Base-by-base conservation (phyloP, 176 grass and related monocot species). In the Raddia distichophylla region DNA sequence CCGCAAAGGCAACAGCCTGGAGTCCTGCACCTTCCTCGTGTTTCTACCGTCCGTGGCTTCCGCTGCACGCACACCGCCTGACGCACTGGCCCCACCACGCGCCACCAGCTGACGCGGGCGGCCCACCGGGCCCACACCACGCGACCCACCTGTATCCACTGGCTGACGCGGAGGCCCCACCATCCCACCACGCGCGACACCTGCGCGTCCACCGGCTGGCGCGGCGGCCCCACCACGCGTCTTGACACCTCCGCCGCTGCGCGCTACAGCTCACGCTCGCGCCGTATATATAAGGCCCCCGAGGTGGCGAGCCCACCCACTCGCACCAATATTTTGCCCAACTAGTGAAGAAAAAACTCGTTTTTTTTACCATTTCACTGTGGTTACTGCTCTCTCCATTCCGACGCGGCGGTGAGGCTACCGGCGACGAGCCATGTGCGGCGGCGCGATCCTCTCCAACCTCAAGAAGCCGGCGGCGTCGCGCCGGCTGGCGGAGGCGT, bases 381-480 rank as follows among this genome's bases (percentile, higher is more conserved):
- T 17, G 27, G 46, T 80, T 46, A 60, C 57, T 44, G 33, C 33
- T 66, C 15, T 17, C 12, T 81, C 62, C 53, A 15, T 27, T 47
- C 13, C 34, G 15, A 13, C 49, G 19, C 47, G 34, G 75, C 58
- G 67, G 75, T 59, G 84, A 71, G 58, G 68, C 49, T 22, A 37
- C 49, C 76, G 76, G 40, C 63, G 69, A 74, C 67, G 73, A 73
- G 71, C 65, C 83, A 98, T 98, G 95, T 98, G 95, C n/a, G 92
- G 95, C 69, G 95, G 95, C 27, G 90, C 88, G 66, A 91, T 94
- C 60, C 71, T 98, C 73, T 67, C 76, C 8, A 33, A 70, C 55
- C 86, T 86, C 47, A 84, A 87, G 64, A 69, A 77, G 40, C 27
- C 81, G 50, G 79, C 44, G 69, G 15, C 2, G 54, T 42, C 74